Base-by-base conservation (phyloP, 169 alveolate species). In the Plasmodium cynomolgi region DNA sequence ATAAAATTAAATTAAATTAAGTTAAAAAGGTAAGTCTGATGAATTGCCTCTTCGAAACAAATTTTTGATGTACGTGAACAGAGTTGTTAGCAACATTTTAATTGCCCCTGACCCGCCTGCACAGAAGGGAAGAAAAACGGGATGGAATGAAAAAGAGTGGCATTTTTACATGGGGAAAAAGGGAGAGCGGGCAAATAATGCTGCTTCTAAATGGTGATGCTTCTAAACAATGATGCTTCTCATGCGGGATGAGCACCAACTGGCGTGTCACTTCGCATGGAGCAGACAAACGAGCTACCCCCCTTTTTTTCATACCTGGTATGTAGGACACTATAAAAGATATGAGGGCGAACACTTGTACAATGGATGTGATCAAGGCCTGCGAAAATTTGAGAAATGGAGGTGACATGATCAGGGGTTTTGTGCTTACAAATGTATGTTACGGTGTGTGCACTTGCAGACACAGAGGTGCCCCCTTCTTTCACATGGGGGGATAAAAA, bases 11-110 rank as follows among this genome's bases (percentile, higher is more conserved):
- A 23, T 92, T 92, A 4, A 86, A 2, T 6, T 47, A 90, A 31
- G 8, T 92, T 92, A 84, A 84, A 92, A 92, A 17, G 95, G 95
- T 34, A 84, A 71, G 29, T 84, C 93, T 62, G 95, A 84, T 26
- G 95, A 81, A 84, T 92, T 84, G n/a, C 73, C 74, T 84, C 82
- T 74, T 20, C 88, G 44, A 39, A 84, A 84, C 74, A 84, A 41
- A n/a, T 81, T 75, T 31, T 80, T 92, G 44, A 84, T 62, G 71
- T 92, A 92, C 47, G 85, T 72, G 75, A 41, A 62, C 50, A 84
- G 8, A 3, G 90, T 82, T 23, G 17, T 77, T 29, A 84, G 41
- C 11, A 90, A n/a, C 88, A 90, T 79, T 80, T 54, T 90, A 23
- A 90, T 90, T 80, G 90, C 94, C 8, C 72, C 83, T 20, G 94